phyloP scores from a whole-genome alignment of 352 stramenopile species.

The Globisporangium barbulae region DNA sequence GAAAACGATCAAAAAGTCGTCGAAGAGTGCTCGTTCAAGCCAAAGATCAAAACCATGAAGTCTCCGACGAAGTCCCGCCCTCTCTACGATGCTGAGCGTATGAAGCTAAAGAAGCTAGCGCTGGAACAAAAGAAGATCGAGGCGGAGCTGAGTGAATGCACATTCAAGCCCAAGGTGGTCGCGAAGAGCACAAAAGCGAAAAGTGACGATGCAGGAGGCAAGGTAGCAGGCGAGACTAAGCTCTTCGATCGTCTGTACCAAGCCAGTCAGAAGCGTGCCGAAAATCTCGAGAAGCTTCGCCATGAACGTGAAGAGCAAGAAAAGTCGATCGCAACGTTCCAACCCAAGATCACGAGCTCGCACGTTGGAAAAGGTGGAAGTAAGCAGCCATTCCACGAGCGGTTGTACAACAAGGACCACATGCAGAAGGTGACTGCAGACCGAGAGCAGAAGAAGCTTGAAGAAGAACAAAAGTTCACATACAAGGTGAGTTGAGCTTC shows the following conservation, averaged over 20 bases:
- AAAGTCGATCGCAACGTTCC: constrained; percentile 53
- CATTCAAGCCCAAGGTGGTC: constrained; percentile 64
- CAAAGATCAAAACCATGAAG: constrained; percentile 66
- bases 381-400: constrained; percentile 71
- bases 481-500: constrained; percentile 60
- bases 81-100: constrained; percentile 67
- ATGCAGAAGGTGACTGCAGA: constrained; percentile 59
- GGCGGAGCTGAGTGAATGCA: constrained; percentile 56
- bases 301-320: constrained; percentile 67
- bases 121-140: constrained; percentile 75
- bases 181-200: constrained; percentile 42
- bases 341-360: constrained; percentile 47
- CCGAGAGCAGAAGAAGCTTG: constrained; percentile 67
- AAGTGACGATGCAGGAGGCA: constrained; percentile 23
- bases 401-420: constrained; percentile 78
- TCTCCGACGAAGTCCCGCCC: constrained; percentile 49
- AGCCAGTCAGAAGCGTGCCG: constrained; percentile 45
- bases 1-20: constrained; percentile 51
- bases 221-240: constrained; percentile 12
- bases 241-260: constrained; percentile 78
- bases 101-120: constrained; percentile 65
- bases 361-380: constrained; percentile 12
- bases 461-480: constrained; percentile 64
- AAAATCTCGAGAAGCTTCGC: constrained; percentile 62
- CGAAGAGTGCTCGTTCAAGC: constrained; percentile 74